Percentiles rank a stretch among this genome's conserved stretches.
Conservation (phyloP, 2,329 filamentous ascomycete species). For the Ophiostoma sp. region DNA sequence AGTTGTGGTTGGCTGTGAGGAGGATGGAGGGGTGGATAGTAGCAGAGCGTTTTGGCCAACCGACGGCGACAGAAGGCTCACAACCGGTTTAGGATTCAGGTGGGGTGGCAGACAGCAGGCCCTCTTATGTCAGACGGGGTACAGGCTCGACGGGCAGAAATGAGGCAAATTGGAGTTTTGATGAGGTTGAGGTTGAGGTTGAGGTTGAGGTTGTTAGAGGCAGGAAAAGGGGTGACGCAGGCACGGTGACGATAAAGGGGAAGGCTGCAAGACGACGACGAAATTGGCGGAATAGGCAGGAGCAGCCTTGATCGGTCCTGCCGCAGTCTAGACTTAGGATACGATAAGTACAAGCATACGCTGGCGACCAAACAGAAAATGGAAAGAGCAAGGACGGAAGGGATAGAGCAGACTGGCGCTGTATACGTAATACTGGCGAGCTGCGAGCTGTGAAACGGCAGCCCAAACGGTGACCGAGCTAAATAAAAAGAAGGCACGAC, state of each 20-base stretch:
- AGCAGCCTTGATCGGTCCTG: slow-evolving; percentile 9
- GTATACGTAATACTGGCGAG: not conserved
- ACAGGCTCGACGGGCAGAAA: not conserved
- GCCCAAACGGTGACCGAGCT: slow-evolving; percentile 24
- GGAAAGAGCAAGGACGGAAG: not conserved
- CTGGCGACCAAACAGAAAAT: not conserved
- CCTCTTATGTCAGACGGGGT: not conserved
- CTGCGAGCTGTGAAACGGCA: slow-evolving; percentile 19
- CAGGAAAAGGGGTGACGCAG: not conserved
- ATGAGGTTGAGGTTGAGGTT: not conserved
- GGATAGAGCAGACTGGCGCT: not conserved
- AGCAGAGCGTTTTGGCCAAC: slow-evolving; percentile 8
- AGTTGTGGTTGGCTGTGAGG: slow-evolving; percentile 21
- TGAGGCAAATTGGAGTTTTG: not conserved
- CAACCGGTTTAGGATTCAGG: not conserved
- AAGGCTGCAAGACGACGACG: not conserved
- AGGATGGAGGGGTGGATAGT: slow-evolving; percentile 4
- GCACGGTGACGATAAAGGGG: not conserved
- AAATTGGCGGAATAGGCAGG: not conserved
- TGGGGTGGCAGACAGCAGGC: not conserved
- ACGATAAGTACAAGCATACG: not conserved
- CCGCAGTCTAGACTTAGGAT: not conserved
- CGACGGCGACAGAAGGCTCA: not conserved
- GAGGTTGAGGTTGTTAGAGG: not conserved
- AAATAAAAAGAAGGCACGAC: slow-evolving; percentile 17